Percentiles rank a stretch among this genome's conserved stretches.
These are phyloP conservation scores for Cytospora piceae DNA, from an alignment of 2,329 filamentous ascomycete genomes.

Conservation along the genomic window DNA sequence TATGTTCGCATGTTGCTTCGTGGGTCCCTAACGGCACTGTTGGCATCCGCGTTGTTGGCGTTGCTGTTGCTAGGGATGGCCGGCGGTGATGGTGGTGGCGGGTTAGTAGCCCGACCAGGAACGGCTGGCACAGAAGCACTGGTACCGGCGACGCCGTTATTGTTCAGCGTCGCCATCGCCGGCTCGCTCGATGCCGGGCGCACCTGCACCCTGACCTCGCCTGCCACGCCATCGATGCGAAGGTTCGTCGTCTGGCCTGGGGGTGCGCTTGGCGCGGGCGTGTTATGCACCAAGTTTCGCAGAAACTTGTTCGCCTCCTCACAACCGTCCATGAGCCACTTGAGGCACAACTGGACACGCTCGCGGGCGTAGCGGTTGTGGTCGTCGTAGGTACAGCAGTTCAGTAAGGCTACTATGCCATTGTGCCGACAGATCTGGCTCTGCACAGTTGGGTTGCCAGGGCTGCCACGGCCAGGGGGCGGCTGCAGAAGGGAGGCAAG, in stretches of 20 bases:
- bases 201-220: conserved; percentile 60
- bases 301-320: conserved; percentile 74
- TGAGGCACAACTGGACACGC: conserved; percentile 85
- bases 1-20: conserved; percentile 28
- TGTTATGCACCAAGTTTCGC: conserved; percentile 60
- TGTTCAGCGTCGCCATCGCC: conserved; percentile 25
- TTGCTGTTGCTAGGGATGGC: conserved; percentile 20
- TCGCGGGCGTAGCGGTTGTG: conserved; percentile 95
- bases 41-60: conserved; percentile 10
- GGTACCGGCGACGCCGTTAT: conserved; percentile 12
- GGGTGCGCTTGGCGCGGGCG: conserved; percentile 40
- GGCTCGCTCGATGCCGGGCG: conserved; percentile 37
- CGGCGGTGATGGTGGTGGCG: conserved; percentile 10
- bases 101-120: conserved; percentile 8
- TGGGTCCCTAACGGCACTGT: conserved; percentile 3
- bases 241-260: conserved; percentile 46
- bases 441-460: conserved; percentile 76
- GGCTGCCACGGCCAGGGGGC: conserved; percentile 62
- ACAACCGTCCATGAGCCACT: conserved; percentile 77
- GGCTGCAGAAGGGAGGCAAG: conserved; percentile 89
- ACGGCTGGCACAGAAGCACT: not conserved
- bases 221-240: conserved; percentile 58
- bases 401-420: conserved; percentile 84
- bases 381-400: conserved; percentile 89
- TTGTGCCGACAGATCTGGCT: conserved; percentile 83